A percentile compares a stretch with the other conserved stretches of the same genome.
phyloP scores from a whole-genome alignment of 1,284 basidiomycete genomes.

The Ganoderma sp. region DNA sequence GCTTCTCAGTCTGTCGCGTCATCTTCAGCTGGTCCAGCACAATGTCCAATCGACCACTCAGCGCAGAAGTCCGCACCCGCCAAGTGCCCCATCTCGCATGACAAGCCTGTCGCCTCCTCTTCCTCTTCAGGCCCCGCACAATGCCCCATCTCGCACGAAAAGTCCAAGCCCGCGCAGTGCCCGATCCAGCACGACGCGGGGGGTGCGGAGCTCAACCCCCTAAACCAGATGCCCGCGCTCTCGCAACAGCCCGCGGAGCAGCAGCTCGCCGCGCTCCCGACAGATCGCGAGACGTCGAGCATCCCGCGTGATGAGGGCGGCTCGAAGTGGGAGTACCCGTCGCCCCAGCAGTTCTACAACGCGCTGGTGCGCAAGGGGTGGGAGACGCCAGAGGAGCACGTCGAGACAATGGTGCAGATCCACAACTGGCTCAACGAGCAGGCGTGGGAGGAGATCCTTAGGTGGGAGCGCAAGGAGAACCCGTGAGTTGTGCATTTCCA shows the following conservation, averaged over 20 bases:
- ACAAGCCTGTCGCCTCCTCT: slow-evolving; percentile 28
- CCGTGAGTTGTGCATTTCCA: slow-evolving; percentile 46
- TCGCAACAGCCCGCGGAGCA: slow-evolving; percentile 70
- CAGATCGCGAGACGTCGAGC: slow-evolving; percentile 77
- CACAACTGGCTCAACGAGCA: slow-evolving; percentile 98
- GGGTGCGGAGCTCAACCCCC: slow-evolving; percentile 62
- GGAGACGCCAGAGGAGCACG: slow-evolving; percentile 96
- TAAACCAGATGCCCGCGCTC: slow-evolving; percentile 90
- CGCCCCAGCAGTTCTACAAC: slow-evolving; percentile 98
- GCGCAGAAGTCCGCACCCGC: slow-evolving; percentile 34
- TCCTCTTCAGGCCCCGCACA: slow-evolving; percentile 41
- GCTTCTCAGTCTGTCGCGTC: slow-evolving; percentile 35
- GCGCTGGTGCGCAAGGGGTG: slow-evolving; percentile 96
- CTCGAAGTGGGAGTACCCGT: slow-evolving; percentile 93
- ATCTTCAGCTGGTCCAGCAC: slow-evolving; percentile 38
- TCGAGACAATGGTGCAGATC: slow-evolving; percentile 97
- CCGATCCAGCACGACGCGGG: slow-evolving; percentile 52
- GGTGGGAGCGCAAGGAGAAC: slow-evolving; percentile 85
- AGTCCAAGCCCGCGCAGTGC: slow-evolving; percentile 45
- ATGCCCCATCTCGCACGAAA: slow-evolving; percentile 54
- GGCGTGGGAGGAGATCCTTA: slow-evolving; percentile 94
- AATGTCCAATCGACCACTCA: slow-evolving; percentile 48
- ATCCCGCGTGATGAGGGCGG: slow-evolving; percentile 76
- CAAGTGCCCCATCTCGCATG: slow-evolving; percentile 55
- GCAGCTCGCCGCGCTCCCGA: slow-evolving; percentile 71